Conservation (phyloP, 1,284 basidiomycete genomes). For the Tilletia walkeri region DNA sequence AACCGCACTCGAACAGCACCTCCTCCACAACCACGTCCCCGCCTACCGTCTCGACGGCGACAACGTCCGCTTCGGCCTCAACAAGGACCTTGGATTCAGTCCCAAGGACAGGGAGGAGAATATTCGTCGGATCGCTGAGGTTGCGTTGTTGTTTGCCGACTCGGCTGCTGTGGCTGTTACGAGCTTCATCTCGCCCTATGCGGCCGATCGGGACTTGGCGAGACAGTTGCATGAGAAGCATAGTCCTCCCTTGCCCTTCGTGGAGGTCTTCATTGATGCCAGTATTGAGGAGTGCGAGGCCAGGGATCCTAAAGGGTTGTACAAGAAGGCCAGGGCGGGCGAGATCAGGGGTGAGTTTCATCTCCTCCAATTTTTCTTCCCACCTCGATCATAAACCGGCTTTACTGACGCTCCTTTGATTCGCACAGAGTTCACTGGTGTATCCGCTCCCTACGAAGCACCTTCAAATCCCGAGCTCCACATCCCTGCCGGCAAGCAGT, state of each 20-base stretch:
- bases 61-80: slow-evolving; percentile 93
- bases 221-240: slow-evolving; percentile 70
- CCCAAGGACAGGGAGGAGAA: slow-evolving; percentile 94
- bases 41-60: slow-evolving; percentile 93
- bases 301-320: slow-evolving; percentile 95
- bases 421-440: slow-evolving; percentile 84
- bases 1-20: slow-evolving; percentile 91
- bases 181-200: slow-evolving; percentile 96
- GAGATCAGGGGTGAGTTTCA: slow-evolving; percentile 82
- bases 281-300: slow-evolving; percentile 82
- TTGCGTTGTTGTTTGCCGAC: slow-evolving; percentile 89
- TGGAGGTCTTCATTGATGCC: slow-evolving; percentile 90
- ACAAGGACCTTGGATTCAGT: slow-evolving; percentile 97
- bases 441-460: slow-evolving; percentile 94
- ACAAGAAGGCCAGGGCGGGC: slow-evolving; percentile 92
- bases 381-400: neutral
- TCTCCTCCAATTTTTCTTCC: neutral
- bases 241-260: slow-evolving; percentile 71
- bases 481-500: slow-evolving; percentile 79
- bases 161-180: slow-evolving; percentile 82
- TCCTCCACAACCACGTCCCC: slow-evolving; percentile 81
- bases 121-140: slow-evolving; percentile 95
- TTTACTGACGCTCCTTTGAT: no score
- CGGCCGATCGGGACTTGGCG: slow-evolving; percentile 78
- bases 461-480: slow-evolving; percentile 85